Conservation (phyloP, 148 eudicot genomes). For the Gaultheria prostrata region DNA sequence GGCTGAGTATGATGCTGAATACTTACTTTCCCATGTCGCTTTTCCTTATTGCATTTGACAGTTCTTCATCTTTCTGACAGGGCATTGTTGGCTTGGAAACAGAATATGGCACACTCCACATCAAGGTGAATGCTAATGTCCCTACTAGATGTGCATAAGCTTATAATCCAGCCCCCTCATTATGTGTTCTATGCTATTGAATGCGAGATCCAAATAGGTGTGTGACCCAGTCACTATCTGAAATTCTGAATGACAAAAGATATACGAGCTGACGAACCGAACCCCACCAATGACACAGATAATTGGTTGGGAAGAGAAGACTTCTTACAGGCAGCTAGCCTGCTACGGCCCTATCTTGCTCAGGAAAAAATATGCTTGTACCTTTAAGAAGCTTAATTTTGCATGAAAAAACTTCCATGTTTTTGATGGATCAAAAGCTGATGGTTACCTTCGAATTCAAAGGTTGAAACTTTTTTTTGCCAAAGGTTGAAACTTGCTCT, state of each 20-base stretch:
- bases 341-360: background rate
- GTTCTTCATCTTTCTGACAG: slow-evolving; percentile 34
- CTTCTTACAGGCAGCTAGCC: background rate
- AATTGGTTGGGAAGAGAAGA: background rate
- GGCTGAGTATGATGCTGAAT: background rate
- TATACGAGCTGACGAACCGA: background rate
- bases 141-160: background rate
- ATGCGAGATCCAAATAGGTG: background rate
- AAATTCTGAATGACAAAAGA: background rate
- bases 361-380: background rate
- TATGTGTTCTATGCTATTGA: background rate
- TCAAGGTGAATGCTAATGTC: slow-evolving; percentile 53
- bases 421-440: background rate
- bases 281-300: background rate
- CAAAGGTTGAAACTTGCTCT: background rate
- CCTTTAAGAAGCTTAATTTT: background rate
- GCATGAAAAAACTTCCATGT: background rate
- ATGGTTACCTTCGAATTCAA: background rate
- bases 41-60: background rate
- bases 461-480: background rate
- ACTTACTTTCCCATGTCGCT: background rate
- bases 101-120: slow-evolving; percentile 70
- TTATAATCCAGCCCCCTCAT: background rate
- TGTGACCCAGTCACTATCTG: background rate
- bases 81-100: slow-evolving; percentile 87